A percentile compares a stretch with the other conserved stretches of the same genome.
phyloP scores from a whole-genome alignment of 202 grass and related monocot species.

The Setaria viridis region DNA sequence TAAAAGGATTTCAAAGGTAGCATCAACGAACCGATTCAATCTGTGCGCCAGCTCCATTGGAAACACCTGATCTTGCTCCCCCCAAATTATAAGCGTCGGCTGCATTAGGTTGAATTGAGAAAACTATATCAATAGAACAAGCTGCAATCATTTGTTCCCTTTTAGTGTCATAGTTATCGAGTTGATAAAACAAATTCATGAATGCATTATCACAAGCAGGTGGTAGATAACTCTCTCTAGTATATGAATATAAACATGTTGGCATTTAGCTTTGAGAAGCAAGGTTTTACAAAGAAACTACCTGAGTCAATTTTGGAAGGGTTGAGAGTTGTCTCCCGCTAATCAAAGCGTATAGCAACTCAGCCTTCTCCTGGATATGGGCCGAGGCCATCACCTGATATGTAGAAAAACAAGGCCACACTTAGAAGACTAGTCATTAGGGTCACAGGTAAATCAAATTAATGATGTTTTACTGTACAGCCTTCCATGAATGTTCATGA shows the following conservation, averaged over 20 bases:
- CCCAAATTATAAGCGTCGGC: conserved; percentile 81
- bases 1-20: background rate
- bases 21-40: conserved; percentile 68
- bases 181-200: background rate
- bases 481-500: background rate
- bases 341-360: conserved; percentile 65
- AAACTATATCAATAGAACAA: conserved; percentile 4
- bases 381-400: conserved; percentile 78
- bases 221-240: background rate
- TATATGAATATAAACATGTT: background rate
- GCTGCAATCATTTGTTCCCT: background rate
- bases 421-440: background rate
- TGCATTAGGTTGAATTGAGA: conserved; percentile 31
- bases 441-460: conserved; percentile 3
- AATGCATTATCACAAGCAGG: conserved; percentile 5
- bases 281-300: conserved; percentile 33
- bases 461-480: background rate
- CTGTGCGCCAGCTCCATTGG: conserved; percentile 90
- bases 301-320: conserved; percentile 81
- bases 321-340: conserved; percentile 62
- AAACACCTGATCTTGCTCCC: conserved; percentile 84
- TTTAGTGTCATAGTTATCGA: background rate
- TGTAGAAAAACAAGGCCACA: background rate
- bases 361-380: conserved; percentile 75
- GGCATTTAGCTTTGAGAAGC: conserved; percentile 1